Evolutionary conservation across 345 rosid genomes (phyloP), one percentile per base, ranked within the genome.

Genomic region (Mangifera indica): DNA sequence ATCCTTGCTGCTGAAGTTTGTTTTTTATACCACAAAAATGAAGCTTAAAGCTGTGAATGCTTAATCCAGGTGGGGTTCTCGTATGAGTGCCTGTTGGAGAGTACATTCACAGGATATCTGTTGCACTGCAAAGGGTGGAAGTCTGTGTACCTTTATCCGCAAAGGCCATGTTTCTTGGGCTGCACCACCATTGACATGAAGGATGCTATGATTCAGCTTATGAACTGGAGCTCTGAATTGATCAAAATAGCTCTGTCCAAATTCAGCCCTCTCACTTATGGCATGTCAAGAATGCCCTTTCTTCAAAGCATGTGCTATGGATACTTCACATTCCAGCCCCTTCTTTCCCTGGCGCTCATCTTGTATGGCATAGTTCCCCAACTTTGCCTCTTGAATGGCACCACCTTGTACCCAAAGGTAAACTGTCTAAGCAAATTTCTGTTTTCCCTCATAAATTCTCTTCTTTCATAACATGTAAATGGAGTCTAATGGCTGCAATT

Each of bases 51-150:
- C 7, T 14, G 14, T 20, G 20, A 24, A 14, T 24, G 10, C 14
- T 52, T 46, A 40, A 56, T 22, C 26, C 78, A 80, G 81, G 53
- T 80, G 0, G 84, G 84, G n/a, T 77, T 73, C 21, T 37, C 63
- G 0, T 80, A 80, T 40, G 34, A 52, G 0, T 70, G 76, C 3
- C 14, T 77, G 20, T 32, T 71, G 1, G 84, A 80, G 60, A 77
- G 75, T 67, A 55, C 57, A 32, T 77, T 73, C 44, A 77, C 84
- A 25, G 81, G 84, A 22, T 73, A 70, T 21, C 57, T 55, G 1
- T 44, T 80, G 24, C 81, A 80, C 63, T 74, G 76, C 66, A 60
- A 71, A 65, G 76, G 81, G 4, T 74, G 80, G 80, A 77, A 8
- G 9, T 80, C 81, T 0, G 63, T 72, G 10, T 63, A 74, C 17